Evolutionary conservation across 345 rosid species (phyloP).

Genomic region (Garcia nutans): DNA sequence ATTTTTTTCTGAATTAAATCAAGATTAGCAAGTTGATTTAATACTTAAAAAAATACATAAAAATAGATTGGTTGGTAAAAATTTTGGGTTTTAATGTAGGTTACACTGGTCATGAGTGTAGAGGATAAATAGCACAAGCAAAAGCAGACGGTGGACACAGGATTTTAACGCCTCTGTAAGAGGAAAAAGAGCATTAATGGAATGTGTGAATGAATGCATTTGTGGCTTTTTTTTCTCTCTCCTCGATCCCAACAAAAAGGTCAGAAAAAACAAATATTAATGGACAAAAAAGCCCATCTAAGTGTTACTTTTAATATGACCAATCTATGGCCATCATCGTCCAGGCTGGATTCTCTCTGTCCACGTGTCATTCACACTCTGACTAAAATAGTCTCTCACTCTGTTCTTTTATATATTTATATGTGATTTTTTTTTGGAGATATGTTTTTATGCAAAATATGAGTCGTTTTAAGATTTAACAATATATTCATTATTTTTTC

Average conservation of each 20-base stretch:
- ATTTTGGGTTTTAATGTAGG: background rate
- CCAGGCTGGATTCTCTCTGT: conserved; percentile 20
- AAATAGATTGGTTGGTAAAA: no score
- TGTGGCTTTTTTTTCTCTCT: conserved; percentile 5
- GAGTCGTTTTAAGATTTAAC: no score
- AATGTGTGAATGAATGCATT: background rate
- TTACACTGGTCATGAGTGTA: background rate
- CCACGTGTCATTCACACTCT: conserved; percentile 25
- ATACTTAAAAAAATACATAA: no score
- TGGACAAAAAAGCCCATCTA: conserved; percentile 23
- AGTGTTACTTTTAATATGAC: background rate
- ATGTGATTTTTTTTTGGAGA: no score
- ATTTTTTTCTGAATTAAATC: no score
- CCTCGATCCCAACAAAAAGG: conserved; percentile 35
- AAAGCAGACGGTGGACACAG: background rate
- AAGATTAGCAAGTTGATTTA: no score
- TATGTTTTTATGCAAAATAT: no score
- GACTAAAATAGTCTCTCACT: background rate
- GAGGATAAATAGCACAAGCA: background rate
- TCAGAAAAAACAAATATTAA: background rate
- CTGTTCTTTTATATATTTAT: no score
- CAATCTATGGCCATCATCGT: conserved; percentile 19
- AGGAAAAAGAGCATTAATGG: conserved; percentile 19
- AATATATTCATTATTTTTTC: no score
- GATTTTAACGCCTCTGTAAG: conserved; percentile 16